A percentile compares a stretch with the other conserved stretches of the same genome.
phyloP scores from a whole-genome alignment of 768 basidiomycete genomes.

The Postia placenta region DNA sequence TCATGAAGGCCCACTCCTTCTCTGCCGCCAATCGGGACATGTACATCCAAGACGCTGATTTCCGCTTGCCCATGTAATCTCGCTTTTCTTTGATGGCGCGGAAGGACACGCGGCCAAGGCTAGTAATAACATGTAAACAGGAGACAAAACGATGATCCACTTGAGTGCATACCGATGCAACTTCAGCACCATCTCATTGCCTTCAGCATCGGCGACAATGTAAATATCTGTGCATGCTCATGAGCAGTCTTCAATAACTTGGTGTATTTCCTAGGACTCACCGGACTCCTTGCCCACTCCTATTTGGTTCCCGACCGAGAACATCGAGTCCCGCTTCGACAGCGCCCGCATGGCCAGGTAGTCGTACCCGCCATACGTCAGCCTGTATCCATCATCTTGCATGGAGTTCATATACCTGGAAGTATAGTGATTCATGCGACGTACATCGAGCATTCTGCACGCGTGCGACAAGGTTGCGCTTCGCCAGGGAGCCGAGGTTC shows the following conservation, averaged over 20 bases:
- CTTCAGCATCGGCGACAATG: slow-evolving; percentile 80
- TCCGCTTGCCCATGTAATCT: slow-evolving; percentile 93
- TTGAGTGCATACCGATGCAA: slow-evolving; percentile 67
- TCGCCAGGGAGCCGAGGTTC: slow-evolving; percentile 81
- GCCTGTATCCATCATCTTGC: slow-evolving; percentile 90
- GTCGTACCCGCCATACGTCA: slow-evolving; percentile 99
- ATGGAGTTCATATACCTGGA: not conserved
- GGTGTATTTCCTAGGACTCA: slow-evolving; percentile 29
- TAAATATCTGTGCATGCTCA: slow-evolving; percentile 94
- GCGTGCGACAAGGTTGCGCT: slow-evolving; percentile 83
- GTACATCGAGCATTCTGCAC: slow-evolving; percentile 92
- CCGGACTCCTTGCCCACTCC: slow-evolving; percentile 98
- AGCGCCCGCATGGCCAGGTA: slow-evolving; percentile 91
- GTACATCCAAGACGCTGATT: slow-evolving; percentile 99
- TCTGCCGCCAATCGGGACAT: slow-evolving; percentile 94
- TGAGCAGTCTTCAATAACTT: too few species aligned
- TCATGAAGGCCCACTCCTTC: slow-evolving; percentile 99
- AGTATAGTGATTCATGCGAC: slow-evolving; percentile 14
- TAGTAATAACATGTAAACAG: too few species aligned
- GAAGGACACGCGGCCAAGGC: slow-evolving; percentile 96
- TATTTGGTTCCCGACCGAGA: slow-evolving; percentile 95
- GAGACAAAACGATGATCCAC: not conserved
- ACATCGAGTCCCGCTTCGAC: slow-evolving; percentile 82
- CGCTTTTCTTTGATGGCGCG: slow-evolving; percentile 94
- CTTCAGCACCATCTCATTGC: slow-evolving; percentile 86